Conservation (phyloP, 2,329 filamentous ascomycete genomes). For the Verticillium klebahnii region DNA sequence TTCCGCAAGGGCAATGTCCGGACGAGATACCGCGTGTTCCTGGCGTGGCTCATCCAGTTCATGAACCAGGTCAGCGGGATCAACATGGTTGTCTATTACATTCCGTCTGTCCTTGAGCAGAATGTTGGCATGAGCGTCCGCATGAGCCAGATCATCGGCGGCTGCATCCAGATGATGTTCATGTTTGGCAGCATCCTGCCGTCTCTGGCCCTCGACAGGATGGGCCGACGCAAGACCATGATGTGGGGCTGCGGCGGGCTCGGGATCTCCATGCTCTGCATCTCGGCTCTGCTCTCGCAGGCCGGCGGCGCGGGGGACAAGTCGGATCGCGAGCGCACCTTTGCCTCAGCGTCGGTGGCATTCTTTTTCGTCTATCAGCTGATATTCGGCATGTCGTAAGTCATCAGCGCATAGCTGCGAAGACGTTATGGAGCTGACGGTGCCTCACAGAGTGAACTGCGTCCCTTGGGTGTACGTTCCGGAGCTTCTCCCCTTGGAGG, state of each 20-base stretch:
- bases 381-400: too few species aligned
- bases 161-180: slow-evolving; percentile 30
- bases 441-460: slow-evolving; percentile 17
- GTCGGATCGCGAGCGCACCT: too few species aligned
- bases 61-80: slow-evolving; percentile 45
- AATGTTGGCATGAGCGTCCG: slow-evolving; percentile 23
- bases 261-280: too few species aligned
- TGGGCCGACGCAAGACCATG: slow-evolving; percentile 1
- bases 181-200: slow-evolving; percentile 28
- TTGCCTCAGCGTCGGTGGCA: too few species aligned
- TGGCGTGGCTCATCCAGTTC: slow-evolving; percentile 39
- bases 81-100: slow-evolving; percentile 35
- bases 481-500: slow-evolving; percentile 26
- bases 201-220: slow-evolving; percentile 25
- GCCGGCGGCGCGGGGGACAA: too few species aligned
- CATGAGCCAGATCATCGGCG: slow-evolving; percentile 25
- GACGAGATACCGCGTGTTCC: slow-evolving; percentile 37
- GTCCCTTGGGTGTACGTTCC: slow-evolving; percentile 30
- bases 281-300: too few species aligned
- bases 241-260: too few species aligned
- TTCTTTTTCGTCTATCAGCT: too few species aligned
- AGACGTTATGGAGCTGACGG: too few species aligned
- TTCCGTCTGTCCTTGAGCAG: slow-evolving; percentile 22
- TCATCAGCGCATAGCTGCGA: too few species aligned
- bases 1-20: slow-evolving; percentile 18